Evolutionary conservation across 306 rosid genomes (phyloP).

Genomic region (Quercus suber): DNA sequence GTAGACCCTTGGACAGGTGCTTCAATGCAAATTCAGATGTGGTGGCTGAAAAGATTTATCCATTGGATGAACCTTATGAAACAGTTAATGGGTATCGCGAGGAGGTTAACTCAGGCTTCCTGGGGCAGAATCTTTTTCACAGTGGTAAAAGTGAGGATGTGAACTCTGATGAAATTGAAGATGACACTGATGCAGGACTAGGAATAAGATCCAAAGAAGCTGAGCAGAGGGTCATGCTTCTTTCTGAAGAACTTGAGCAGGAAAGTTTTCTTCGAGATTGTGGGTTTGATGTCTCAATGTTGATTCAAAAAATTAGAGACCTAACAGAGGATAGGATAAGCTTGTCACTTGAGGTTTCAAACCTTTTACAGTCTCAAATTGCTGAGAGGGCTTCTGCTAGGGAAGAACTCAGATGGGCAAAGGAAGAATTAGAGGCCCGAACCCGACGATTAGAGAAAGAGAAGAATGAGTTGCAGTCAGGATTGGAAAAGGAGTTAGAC

Average conservation of each 20-base stretch:
- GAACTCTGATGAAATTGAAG: constrained; percentile 47
- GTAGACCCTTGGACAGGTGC: constrained; percentile 47
- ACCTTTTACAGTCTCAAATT: constrained; percentile 69
- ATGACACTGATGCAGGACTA: constrained; percentile 56
- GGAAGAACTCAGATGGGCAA: constrained; percentile 59
- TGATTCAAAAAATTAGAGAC: constrained; percentile 63
- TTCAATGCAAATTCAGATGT: constrained; percentile 50
- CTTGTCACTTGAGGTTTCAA: constrained; percentile 74
- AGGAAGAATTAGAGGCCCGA: constrained; percentile 56
- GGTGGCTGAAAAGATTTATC: constrained; percentile 34
- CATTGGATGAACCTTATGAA: constrained; percentile 42
- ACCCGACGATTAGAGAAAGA: constrained; percentile 74
- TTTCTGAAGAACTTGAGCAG: constrained; percentile 64
- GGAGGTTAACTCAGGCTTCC: constrained; percentile 31
- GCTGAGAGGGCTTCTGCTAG: constrained; percentile 63
- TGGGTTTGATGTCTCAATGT: constrained; percentile 53
- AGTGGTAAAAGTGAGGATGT: constrained; percentile 28
- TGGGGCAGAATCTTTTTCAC: constrained; percentile 20
- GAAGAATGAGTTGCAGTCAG: constrained; percentile 81
- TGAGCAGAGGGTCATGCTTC: constrained; percentile 64
- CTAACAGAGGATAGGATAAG: constrained; percentile 63
- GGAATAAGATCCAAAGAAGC: constrained; percentile 67
- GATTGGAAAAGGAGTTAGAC: constrained; percentile 85
- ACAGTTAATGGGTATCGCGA: constrained; percentile 41
- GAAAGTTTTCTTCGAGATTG: constrained; percentile 56